Evolutionary conservation across 306 rosid species (phyloP).

Genomic region (Sophora flavescens): DNA sequence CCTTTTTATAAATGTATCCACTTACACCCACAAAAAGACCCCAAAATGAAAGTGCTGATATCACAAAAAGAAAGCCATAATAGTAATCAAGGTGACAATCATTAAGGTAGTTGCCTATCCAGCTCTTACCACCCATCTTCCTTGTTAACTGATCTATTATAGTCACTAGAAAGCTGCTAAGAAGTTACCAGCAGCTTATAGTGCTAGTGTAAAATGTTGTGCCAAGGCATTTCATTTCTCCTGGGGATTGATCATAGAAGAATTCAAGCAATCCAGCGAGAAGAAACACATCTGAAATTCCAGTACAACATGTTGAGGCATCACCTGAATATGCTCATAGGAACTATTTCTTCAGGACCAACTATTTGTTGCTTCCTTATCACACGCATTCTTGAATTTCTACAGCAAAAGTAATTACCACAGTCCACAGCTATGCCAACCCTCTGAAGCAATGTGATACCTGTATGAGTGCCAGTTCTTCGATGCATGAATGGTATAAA

Average conservation of each 20-base stretch:
- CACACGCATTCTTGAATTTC: constrained; percentile 64
- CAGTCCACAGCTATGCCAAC: constrained; percentile 58
- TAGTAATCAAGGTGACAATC: constrained; percentile 73
- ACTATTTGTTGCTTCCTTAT: constrained; percentile 49
- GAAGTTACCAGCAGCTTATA: constrained; percentile 78
- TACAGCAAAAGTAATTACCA: constrained; percentile 54
- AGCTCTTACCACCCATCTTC: constrained; percentile 57
- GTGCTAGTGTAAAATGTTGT: no score
- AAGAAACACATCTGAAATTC: no score
- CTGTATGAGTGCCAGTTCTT: constrained; percentile 63
- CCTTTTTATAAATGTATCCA: constrained; percentile 42
- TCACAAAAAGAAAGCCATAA: constrained; percentile 68
- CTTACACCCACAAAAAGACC: constrained; percentile 35
- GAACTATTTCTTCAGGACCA: no score
- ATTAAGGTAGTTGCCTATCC: constrained; percentile 76
- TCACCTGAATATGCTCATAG: no score
- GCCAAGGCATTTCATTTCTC: no score
- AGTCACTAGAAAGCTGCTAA: constrained; percentile 64
- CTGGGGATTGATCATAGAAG: no score
- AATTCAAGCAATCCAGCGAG: no score
- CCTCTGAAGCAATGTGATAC: constrained; percentile 71
- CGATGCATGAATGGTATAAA: constrained; percentile 58
- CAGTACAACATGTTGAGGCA: no score
- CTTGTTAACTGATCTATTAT: constrained; percentile 60
- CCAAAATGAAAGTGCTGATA: constrained; percentile 56